Base-by-base conservation (phyloP, 371 early-diverging fungal species). In the Basidiobolus heterosporus region DNA sequence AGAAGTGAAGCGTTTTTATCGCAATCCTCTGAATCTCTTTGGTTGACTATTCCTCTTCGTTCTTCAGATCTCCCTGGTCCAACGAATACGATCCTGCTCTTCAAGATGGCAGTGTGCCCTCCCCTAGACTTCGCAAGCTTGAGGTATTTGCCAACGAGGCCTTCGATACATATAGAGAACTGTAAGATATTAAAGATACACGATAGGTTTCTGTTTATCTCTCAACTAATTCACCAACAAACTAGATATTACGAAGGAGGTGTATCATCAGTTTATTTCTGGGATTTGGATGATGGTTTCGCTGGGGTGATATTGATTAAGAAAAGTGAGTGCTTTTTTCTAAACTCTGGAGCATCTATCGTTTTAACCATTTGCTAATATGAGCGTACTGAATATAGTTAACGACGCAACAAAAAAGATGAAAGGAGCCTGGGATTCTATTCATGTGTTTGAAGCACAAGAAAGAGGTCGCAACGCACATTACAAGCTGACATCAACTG, bases 391-490 rank as follows among this genome's bases (percentile, higher is more conserved):
- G 30, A 3, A 5, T 30, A 8, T 47, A 82, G 84, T 82, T 39
- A 70, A 72, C 45, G 82, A 80, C 49, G 71, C 72, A 15, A 64
- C 54, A 16, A 66, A 65, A 37, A 72, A 74, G 23, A 74, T 83
- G 63, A 85, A 83, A 48, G 94, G 94, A 18, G 76, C 88, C n/a
- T 96, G 97, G 97, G 97, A 96, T 56, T 91, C 94, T n/a, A 92
- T 95, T 58, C 97, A 96, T 55, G 91, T 95, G 1, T 70, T 96
- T 50, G 91, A 92, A 58, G 91, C 88, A 1, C 62, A 69, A 46
- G 88, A 87, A 58, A 75, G 79, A 47, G 82, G 83, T 14, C 78
- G 88, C 40, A 71, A 67, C 47, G 91, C 91, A 4, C 75, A 78
- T 45, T 96, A 96, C 70, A 87, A 88, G 56, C 63, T 95, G 49